Conservation (phyloP, 192 early-diverging fungal species). For the Cetraspora pellucida region DNA sequence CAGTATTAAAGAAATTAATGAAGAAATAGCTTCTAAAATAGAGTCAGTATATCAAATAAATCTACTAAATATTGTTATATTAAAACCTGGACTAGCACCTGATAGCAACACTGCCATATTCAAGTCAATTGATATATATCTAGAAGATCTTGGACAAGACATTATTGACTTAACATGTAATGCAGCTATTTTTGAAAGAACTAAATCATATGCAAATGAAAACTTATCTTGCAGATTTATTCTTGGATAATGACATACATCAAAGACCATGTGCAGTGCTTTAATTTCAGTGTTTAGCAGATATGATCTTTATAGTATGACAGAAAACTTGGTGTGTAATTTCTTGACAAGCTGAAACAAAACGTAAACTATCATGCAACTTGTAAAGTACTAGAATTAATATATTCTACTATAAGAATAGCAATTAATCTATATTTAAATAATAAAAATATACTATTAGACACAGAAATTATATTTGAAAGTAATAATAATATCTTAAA, state of each 20-base stretch:
- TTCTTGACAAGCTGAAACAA: conserved; percentile 8
- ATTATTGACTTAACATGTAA: neutral
- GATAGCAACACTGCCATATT: neutral
- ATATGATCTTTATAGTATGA: conserved; percentile 4
- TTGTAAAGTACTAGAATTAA: too few relatives aligned
- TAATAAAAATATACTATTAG: neutral
- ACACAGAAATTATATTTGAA: neutral
- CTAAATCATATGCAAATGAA: neutral
- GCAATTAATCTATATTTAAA: conserved; percentile 15
- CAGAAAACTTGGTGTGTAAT: conserved; percentile 9
- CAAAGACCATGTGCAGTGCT: neutral
- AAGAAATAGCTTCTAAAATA: neutral
- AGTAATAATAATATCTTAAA: conserved; percentile 1
- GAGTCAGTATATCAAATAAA: neutral
- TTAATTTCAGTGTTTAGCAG: neutral
- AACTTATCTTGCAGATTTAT: neutral
- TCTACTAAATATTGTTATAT: neutral
- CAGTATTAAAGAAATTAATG: neutral
- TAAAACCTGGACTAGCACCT: neutral
- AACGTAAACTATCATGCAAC: neutral
- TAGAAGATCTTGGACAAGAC: neutral
- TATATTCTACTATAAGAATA: neutral
- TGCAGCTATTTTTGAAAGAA: too few relatives aligned
- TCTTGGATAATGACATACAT: conserved; percentile 1
- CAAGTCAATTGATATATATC: neutral